Percentiles rank a stretch among this genome's conserved stretches.
Evolutionary conservation across 176 grass and related monocot genomes (phyloP).

Genomic region (Metroxylon sagu): DNA sequence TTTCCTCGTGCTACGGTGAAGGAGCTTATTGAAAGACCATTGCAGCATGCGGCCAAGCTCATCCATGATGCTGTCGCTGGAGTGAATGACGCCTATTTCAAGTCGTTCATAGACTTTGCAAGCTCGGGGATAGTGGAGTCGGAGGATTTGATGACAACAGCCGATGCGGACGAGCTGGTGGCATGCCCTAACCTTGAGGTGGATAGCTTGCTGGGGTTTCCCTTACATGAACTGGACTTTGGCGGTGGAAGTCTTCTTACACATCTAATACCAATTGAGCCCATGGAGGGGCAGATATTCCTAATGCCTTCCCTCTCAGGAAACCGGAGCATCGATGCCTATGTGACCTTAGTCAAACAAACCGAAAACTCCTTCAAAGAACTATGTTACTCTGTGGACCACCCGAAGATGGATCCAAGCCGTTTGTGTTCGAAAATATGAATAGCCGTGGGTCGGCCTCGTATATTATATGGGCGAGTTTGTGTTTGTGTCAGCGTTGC

Average conservation of each 20-base stretch:
- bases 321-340: slow-evolving; percentile 51
- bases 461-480: too few relatives aligned
- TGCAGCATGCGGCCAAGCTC: slow-evolving; percentile 6
- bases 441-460: too few relatives aligned
- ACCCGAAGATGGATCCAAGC: too few relatives aligned
- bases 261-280: slow-evolving; percentile 27
- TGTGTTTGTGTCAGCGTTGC: too few relatives aligned
- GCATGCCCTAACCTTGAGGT: slow-evolving; percentile 13
- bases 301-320: slow-evolving; percentile 23
- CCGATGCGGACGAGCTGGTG: neutral
- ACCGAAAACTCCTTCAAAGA: slow-evolving; percentile 52
- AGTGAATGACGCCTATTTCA: slow-evolving; percentile 29
- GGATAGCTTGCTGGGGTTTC: slow-evolving; percentile 23
- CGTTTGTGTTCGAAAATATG: too few relatives aligned
- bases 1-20: slow-evolving; percentile 2
- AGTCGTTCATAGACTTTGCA: slow-evolving; percentile 30
- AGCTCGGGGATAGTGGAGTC: slow-evolving; percentile 14
- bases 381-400: slow-evolving; percentile 46
- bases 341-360: slow-evolving; percentile 44
- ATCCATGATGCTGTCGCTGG: slow-evolving; percentile 18
- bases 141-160: slow-evolving; percentile 10
- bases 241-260: slow-evolving; percentile 15
- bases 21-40: slow-evolving; percentile 8
- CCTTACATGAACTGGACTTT: slow-evolving; percentile 25
- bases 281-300: slow-evolving; percentile 17